Evolutionary conservation across 2,329 filamentous ascomycete genomes (phyloP).

Genomic region (Colletotrichum endophyticum): DNA sequence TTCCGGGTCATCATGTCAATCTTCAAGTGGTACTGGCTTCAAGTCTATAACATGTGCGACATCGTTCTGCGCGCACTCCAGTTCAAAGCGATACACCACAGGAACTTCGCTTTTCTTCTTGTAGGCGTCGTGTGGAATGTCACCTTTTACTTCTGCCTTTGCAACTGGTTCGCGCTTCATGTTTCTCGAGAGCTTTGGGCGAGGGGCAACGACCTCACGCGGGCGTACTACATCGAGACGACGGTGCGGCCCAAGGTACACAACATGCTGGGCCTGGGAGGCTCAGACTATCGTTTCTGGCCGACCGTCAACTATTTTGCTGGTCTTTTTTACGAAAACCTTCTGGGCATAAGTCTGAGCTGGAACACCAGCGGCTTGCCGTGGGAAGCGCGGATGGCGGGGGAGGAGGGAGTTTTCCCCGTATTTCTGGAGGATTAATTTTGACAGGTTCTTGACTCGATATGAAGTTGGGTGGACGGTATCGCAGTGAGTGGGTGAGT

Average conservation of each 20-base stretch:
- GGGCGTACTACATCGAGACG: constrained; percentile 7
- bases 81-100: neutral
- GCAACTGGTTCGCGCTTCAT: neutral
- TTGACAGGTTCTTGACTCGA: neutral
- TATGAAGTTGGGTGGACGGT: neutral
- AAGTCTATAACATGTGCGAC: neutral
- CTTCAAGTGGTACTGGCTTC: neutral
- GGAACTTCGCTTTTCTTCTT: neutral
- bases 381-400: constrained; percentile 2
- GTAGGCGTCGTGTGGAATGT: neutral
- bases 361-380: neutral
- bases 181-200: neutral
- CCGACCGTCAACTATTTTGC: neutral
- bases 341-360: neutral
- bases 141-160: neutral
- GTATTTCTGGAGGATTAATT: neutral
- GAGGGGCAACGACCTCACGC: neutral
- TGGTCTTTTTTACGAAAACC: neutral
- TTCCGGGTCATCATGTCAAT: neutral
- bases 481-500: neutral
- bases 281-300: neutral
- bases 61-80: neutral
- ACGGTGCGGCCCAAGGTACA: neutral
- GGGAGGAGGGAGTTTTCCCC: neutral
- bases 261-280: neutral